Base-by-base conservation (phyloP, 2,329 filamentous ascomycete genomes). In the Raffaelea albimanens region DNA sequence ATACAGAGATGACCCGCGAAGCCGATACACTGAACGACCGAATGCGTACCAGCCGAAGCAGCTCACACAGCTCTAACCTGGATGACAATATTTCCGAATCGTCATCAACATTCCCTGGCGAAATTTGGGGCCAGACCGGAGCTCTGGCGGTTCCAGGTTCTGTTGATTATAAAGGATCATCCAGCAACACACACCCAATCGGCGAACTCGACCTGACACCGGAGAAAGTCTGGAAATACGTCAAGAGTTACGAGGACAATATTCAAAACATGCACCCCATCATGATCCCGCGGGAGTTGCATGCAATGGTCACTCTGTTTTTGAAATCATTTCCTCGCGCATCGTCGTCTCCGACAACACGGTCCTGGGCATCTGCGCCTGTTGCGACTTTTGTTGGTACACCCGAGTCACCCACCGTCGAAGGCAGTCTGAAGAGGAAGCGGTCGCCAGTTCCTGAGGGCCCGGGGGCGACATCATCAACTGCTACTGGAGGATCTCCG, bases 201-300 rank as follows among this genome's bases (percentile, higher is more conserved):
- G 5, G 68, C 73, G 73, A 71, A 41, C 74, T 77, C 2, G 76
- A 82, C 55, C 75, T 81, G 51, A 69, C 67, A 5, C 66, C 71
- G 44, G 51, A 56, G 0, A 74, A 64, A 31, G 76, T 83, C 0
- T 70, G 67, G 65, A 57, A 57, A 36, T 76, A 81, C 49, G 75
- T 81, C 11, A 56, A 70, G 38, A 76, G 72, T 53, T 83, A 79
- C 60, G 73, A 78, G 59, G 65, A 73, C 0, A 69, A 82, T 54
- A 79, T 83, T 29, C 70, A 83, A 45, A 81, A 74, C 53, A 80
- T 83, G 74, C 80, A 83, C 53, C 80, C 79, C 5, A 74, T 83
- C 48, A 71, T 83, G 22, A 69, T 75, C 20, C 74, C 73, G 1
- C 65, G 62, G 29, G 67, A 75, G 36, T 65, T 83, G 8, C 63